Evolutionary conservation across 148 eudicot genomes (phyloP).

Genomic region (Fagopyrum tataricum): DNA sequence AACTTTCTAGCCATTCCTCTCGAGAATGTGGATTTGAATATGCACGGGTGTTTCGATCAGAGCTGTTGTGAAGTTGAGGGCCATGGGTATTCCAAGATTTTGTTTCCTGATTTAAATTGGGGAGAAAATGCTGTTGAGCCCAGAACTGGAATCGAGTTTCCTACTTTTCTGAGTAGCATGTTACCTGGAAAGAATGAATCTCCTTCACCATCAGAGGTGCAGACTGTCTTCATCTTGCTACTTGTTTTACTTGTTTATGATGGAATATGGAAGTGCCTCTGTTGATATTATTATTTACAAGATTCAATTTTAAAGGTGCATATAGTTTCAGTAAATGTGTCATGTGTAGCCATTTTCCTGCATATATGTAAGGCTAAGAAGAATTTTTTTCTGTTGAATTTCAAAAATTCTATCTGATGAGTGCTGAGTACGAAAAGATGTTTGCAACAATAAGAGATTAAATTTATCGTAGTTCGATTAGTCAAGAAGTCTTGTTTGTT

Average conservation of each 20-base stretch:
- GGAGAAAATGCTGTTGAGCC: slow-evolving; percentile 60
- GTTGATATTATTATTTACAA: not conserved
- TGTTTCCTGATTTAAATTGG: slow-evolving; percentile 36
- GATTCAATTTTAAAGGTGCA: not conserved
- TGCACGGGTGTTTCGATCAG: slow-evolving; percentile 38
- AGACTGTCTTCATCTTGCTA: not conserved
- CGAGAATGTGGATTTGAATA: slow-evolving; percentile 29
- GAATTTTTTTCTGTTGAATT: not conserved
- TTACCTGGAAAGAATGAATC: slow-evolving; percentile 42
- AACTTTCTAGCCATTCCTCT: slow-evolving; percentile 36
- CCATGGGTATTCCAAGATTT: slow-evolving; percentile 34
- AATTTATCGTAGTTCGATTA: not conserved
- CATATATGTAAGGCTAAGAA: not conserved
- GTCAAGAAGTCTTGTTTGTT: not conserved
- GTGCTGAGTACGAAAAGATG: not conserved
- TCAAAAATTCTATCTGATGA: not conserved
- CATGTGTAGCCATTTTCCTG: not conserved
- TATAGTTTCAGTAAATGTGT: not conserved
- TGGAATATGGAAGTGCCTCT: not conserved
- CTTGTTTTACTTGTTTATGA: not conserved
- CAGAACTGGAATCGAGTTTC: slow-evolving; percentile 81
- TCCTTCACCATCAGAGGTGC: slow-evolving; percentile 59
- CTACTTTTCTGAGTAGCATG: slow-evolving; percentile 41
- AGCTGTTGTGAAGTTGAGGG: slow-evolving; percentile 49
- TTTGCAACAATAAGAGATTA: not conserved